These are phyloP conservation scores for Tubosaeta brunneosetosa DNA, from an alignment of 768 basidiomycete genomes.

Conservation along the genomic window DNA sequence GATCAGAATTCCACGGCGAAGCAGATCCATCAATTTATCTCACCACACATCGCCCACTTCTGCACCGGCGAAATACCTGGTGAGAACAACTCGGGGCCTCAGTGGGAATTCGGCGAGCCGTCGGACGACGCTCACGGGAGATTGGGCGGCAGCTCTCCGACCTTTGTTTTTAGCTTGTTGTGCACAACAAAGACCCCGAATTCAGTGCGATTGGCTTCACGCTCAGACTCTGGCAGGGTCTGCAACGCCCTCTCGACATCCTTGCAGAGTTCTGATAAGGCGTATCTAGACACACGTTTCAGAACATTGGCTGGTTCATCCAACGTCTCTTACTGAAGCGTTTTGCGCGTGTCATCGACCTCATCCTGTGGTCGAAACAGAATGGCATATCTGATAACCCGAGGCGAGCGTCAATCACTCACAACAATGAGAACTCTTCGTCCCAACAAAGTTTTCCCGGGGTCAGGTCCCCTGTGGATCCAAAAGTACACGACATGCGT, in stretches of 20 bases:
- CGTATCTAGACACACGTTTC: conserved; percentile 55
- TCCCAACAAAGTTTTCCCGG: conserved; percentile 71
- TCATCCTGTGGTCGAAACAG: conserved; percentile 54
- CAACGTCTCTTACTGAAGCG: conserved; percentile 62
- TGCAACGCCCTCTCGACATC: conserved; percentile 77
- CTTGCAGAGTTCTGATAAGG: conserved; percentile 80
- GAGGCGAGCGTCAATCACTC: conserved; percentile 28
- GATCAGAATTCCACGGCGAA: conserved; percentile 14
- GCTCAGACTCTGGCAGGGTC: conserved; percentile 63
- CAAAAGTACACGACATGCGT: background rate
- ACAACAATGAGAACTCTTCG: conserved; percentile 79
- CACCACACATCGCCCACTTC: conserved; percentile 73
- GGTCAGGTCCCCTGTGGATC: conserved; percentile 52
- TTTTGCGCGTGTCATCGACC: conserved; percentile 85
- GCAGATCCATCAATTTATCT: conserved; percentile 24
- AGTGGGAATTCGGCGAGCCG: background rate
- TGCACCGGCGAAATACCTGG: conserved; percentile 75
- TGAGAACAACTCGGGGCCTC: conserved; percentile 2
- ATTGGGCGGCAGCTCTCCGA: conserved; percentile 64
- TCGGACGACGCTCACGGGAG: conserved; percentile 46
- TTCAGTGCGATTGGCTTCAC: conserved; percentile 68
- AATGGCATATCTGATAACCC: conserved; percentile 12
- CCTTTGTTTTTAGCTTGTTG: conserved; percentile 88
- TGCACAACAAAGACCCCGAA: conserved; percentile 94
- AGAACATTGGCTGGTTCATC: conserved; percentile 1